Percentiles rank a stretch among this genome's conserved stretches.
Evolutionary conservation across 179 eudicot genomes (phyloP).

Genomic region (Patellifolia procumbens): DNA sequence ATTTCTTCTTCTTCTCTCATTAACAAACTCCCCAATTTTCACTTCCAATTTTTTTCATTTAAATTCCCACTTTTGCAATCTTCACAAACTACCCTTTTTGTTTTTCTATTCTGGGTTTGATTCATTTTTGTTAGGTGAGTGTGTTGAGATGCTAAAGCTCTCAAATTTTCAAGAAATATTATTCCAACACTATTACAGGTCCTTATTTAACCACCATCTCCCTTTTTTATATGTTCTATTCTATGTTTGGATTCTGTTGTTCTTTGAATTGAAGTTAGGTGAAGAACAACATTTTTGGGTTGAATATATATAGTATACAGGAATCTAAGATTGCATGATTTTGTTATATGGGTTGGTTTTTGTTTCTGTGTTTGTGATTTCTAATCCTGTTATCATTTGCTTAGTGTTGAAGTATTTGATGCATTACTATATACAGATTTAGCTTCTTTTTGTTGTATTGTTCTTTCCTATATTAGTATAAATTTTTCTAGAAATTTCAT

Average conservation of each 20-base stretch:
- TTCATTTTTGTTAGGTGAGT: neutral
- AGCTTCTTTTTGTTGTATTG: neutral
- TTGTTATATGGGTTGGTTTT: neutral
- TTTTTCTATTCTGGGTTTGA: neutral
- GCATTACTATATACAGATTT: neutral
- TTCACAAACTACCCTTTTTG: neutral
- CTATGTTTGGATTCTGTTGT: no score
- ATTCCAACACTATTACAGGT: slow-evolving; percentile 25
- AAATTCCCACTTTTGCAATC: neutral
- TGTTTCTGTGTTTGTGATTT: neutral
- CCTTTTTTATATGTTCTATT: neutral
- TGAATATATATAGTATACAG: no score
- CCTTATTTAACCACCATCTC: neutral
- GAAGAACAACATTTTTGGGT: neutral
- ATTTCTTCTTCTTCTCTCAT: neutral
- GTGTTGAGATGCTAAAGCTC: neutral
- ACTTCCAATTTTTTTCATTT: no score
- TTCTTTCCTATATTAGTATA: neutral
- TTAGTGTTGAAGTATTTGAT: neutral
- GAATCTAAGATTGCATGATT: no score
- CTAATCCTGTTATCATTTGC: neutral
- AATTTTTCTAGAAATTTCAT: no score
- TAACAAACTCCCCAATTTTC: no score
- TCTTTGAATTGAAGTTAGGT: neutral
- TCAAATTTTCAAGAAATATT: slow-evolving; percentile 4